Evolutionary conservation across 495 filamentous ascomycete genomes (phyloP).

Genomic region (Talaromyces borbonicus): DNA sequence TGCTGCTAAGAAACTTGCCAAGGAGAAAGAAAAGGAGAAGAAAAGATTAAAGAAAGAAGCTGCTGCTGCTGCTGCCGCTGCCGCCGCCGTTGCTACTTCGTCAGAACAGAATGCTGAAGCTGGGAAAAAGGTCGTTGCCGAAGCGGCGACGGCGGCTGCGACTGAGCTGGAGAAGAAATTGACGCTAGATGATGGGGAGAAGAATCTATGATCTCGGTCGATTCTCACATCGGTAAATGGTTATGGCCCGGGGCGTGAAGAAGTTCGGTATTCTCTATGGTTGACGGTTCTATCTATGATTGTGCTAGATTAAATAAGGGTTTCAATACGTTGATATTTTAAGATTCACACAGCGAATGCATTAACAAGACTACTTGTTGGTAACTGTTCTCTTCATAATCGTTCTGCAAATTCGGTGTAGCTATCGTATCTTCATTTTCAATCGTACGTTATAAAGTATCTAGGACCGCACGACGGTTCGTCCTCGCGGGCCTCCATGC

Average conservation of each 20-base stretch:
- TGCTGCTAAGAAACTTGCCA: slow-evolving; percentile 10
- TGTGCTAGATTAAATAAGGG: too few species aligned
- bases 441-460: background rate
- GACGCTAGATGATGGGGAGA: slow-evolving; percentile 8
- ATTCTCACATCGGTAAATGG: too few species aligned
- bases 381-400: too few species aligned
- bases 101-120: background rate
- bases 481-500: slow-evolving; percentile 26
- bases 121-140: background rate
- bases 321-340: too few species aligned
- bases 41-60: slow-evolving; percentile 7
- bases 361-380: too few species aligned
- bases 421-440: background rate
- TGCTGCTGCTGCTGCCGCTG: background rate
- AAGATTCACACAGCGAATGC: too few species aligned
- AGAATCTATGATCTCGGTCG: background rate
- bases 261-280: too few species aligned
- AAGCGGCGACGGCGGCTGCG: background rate
- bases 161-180: slow-evolving; percentile 6
- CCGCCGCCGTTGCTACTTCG: background rate
- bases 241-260: too few species aligned
- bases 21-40: slow-evolving; percentile 11
- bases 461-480: slow-evolving; percentile 21
- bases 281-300: too few species aligned
- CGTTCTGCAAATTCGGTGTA: too few species aligned